Base-by-base conservation (phyloP, 2,329 filamentous ascomycete species). In the Cladosporium colombiae region DNA sequence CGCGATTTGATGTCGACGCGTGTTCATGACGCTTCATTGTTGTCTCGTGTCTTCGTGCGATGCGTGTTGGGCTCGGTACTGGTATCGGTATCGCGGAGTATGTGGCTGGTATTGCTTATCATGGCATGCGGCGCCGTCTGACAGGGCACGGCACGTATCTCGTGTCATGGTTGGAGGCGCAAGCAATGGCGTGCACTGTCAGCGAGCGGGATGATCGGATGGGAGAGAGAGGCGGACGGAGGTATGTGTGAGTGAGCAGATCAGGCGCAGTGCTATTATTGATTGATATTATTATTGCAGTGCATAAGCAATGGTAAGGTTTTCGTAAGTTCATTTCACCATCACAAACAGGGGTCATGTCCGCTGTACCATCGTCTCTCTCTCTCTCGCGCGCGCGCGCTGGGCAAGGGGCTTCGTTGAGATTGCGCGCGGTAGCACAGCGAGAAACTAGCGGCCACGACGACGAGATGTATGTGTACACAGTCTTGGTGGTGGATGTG, bases 361-460 rank as follows among this genome's bases (percentile, higher is more conserved):
- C 31, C 33, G 33, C 33, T 35, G 33, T 53, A 53, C n/a, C 50
- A 29, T 29, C 25, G 8, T 50, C 21, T 27, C 50, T 16, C 31
- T 55, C 52, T 53, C 49, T 29, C 27, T 53, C 50, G 7, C 31
- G 8, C 10, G 33, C 33, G 33, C 33, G 33, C 52, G 27, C 27
- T 55, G 52, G 52, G 52, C 52, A 55, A 55, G 52, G 52, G 52
- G 52, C 52, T 55, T 33, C 13, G 52, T 55, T 55, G 52, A 55
- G 52, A 55, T 55, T 55, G 52, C 52, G n/a, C 27, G 52, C 52
- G 52, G 52, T 55, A 55, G 29, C 31, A 55, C 52, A 55, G 52
- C 27, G 52, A 29, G 52, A 55, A 55, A 55, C 52, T 55, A 55
- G 52, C 29, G 52, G 52, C 50, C 31, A 53, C 50, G 50, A 53